Base-by-base conservation (phyloP, 177 flowering plant species). In the Vitis hybrid region DNA sequence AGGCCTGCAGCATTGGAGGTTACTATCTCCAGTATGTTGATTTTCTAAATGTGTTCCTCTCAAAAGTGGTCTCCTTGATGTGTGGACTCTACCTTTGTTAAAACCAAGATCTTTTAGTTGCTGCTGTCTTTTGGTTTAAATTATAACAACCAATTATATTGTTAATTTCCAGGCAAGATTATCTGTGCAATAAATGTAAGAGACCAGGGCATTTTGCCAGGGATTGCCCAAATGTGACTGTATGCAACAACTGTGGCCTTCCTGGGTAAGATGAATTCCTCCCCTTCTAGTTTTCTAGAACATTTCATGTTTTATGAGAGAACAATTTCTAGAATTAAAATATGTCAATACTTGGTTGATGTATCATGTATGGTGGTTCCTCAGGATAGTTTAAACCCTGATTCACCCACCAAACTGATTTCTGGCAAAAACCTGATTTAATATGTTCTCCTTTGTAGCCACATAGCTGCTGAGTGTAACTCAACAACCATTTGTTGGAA, bases 181-280 rank as follows among this genome's bases (percentile, higher is more conserved):
- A 71, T 68, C 19, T 74, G 47, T 80, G 82, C 74, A 80, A 77
- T 31, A 80, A 65, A 19, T 80, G 82, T 59, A 80, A 71, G 51
- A 76, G 80, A 12, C 80, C 77, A 14, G 82, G 82, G 15, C 82
- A 77, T 71, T 80, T 67, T 74, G 82, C 78, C 11, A 70, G 82
- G 63, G 82, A 77, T 19, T 80, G 82, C 20, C 76, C 76, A 11
- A 80, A 74, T 65, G 58, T 80, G 51, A 66, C 76, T 28, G 77
- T 80, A 2, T 80, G 82, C 54, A 74, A 80, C 70, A 77, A 77
- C 56, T 80, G 82, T 18, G 78, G 82, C 12, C 77, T 77, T 60
- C 80, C 80, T 47, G 82, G 82, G 82, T 80, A 65, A 73, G 80
- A 53, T 49, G 62, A 64, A 17, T 62, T 12, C 12, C 10, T 54